Conservation (phyloP, 1,139 yeast genomes). For the Pichia sp. region DNA sequence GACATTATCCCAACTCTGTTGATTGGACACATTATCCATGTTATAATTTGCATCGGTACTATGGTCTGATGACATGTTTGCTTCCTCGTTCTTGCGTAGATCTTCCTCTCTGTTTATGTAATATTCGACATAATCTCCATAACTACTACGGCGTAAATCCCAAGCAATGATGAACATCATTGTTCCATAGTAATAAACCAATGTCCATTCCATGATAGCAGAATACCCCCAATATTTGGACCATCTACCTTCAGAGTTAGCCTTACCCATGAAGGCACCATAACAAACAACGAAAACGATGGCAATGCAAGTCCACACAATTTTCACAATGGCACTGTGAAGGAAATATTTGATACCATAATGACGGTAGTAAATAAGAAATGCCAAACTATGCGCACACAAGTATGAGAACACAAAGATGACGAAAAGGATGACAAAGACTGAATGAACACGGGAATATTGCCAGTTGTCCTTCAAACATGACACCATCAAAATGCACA, state of each 20-base stretch:
- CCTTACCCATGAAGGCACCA: slow-evolving; percentile 39
- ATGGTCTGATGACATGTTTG: not conserved
- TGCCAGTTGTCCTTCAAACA: slow-evolving; percentile 57
- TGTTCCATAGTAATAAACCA: slow-evolving; percentile 78
- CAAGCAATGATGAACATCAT: slow-evolving; percentile 57
- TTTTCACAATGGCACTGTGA: slow-evolving; percentile 47
- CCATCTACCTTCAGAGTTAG: slow-evolving; percentile 26
- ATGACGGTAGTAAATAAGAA: slow-evolving; percentile 50
- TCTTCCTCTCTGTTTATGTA: slow-evolving; percentile 7
- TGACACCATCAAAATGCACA: slow-evolving; percentile 69
- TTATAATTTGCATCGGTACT: slow-evolving; percentile 1
- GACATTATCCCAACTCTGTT: slow-evolving; percentile 6
- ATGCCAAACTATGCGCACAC: slow-evolving; percentile 52
- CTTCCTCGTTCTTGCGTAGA: not conserved
- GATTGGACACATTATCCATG: slow-evolving; percentile 3
- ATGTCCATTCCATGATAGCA: slow-evolving; percentile 75
- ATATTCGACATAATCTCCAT: slow-evolving; percentile 12
- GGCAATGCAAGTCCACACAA: slow-evolving; percentile 64
- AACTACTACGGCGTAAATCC: slow-evolving; percentile 39
- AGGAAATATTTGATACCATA: slow-evolving; percentile 31
- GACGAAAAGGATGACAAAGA: slow-evolving; percentile 71
- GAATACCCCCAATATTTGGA: slow-evolving; percentile 32
- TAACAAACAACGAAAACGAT: slow-evolving; percentile 64
- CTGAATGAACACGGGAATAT: slow-evolving; percentile 53
- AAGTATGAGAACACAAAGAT: slow-evolving; percentile 63